phyloP scores from a whole-genome alignment of 495 filamentous ascomycete genomes.

The Extremus antarcticus region DNA sequence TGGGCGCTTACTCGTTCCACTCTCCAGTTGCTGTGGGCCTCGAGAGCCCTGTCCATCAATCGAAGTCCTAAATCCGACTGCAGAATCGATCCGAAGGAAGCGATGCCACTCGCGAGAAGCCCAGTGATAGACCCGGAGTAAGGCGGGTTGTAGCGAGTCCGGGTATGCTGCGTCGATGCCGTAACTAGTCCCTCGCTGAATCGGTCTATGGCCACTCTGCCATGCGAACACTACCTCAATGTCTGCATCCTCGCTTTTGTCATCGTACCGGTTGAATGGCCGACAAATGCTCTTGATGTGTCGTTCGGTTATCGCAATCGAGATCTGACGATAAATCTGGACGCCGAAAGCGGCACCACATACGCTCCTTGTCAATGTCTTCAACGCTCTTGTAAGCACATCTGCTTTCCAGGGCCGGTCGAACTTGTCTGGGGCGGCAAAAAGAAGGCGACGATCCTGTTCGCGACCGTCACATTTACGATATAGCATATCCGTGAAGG shows the following conservation, averaged over 20 bases:
- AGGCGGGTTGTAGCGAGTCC: background rate
- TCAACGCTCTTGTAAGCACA: background rate
- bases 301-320: background rate
- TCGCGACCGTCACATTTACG: background rate
- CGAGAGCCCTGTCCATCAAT: background rate
- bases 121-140: background rate
- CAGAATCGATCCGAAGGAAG: background rate
- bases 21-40: background rate
- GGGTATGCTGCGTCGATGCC: background rate
- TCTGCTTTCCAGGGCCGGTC: background rate
- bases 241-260: background rate
- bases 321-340: background rate
- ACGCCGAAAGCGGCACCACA: background rate
- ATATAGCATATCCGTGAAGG: background rate
- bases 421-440: background rate
- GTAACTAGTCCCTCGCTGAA: background rate
- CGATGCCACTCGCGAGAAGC: background rate
- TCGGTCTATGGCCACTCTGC: background rate
- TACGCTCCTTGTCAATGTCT: background rate
- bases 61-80: background rate
- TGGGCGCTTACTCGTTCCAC: background rate
- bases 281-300: background rate
- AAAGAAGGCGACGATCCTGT: background rate
- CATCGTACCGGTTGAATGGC: background rate
- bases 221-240: background rate